Evolutionary conservation across 2,329 filamentous ascomycete genomes (phyloP).

Genomic region (Calonectria pseudoturangicola): DNA sequence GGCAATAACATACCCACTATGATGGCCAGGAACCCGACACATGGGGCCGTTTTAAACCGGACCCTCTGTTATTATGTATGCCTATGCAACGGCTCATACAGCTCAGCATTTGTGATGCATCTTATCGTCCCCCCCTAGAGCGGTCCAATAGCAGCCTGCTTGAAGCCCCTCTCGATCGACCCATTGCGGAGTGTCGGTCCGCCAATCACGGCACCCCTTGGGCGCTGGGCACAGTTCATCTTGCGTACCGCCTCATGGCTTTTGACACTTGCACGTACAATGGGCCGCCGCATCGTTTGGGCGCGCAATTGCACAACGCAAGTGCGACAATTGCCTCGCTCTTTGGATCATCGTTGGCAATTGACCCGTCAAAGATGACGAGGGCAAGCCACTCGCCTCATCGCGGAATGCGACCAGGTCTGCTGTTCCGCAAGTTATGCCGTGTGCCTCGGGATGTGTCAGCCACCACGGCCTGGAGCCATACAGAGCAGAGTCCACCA

Average conservation of each 20-base stretch:
- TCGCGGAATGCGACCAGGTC: constrained; percentile 40
- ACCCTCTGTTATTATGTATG: constrained; percentile 32
- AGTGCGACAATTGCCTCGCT: constrained; percentile 42
- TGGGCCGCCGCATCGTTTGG: constrained; percentile 21
- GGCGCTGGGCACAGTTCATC: constrained; percentile 6
- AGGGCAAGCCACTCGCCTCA: constrained; percentile 41
- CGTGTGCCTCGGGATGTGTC: constrained; percentile 39
- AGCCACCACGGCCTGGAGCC: constrained; percentile 32
- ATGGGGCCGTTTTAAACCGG: constrained; percentile 48
- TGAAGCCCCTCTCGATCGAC: constrained; percentile 32
- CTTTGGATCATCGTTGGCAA: constrained; percentile 32
- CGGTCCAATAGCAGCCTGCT: constrained; percentile 42
- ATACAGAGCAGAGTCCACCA: constrained; percentile 35
- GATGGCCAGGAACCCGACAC: constrained; percentile 43
- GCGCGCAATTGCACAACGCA: constrained; percentile 38
- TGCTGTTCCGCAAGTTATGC: constrained; percentile 39
- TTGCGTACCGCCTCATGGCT: constrained; percentile 23
- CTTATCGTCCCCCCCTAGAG: constrained; percentile 36
- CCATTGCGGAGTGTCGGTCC: constrained; percentile 34
- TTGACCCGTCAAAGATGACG: constrained; percentile 11
- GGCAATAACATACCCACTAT: constrained; percentile 47
- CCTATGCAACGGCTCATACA: constrained; percentile 47
- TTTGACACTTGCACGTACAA: constrained; percentile 27
- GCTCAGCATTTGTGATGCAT: constrained; percentile 44
- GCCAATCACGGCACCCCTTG: constrained; percentile 41